Base-by-base conservation (phyloP, 306 rosid genomes). In the Vicia sativa region DNA sequence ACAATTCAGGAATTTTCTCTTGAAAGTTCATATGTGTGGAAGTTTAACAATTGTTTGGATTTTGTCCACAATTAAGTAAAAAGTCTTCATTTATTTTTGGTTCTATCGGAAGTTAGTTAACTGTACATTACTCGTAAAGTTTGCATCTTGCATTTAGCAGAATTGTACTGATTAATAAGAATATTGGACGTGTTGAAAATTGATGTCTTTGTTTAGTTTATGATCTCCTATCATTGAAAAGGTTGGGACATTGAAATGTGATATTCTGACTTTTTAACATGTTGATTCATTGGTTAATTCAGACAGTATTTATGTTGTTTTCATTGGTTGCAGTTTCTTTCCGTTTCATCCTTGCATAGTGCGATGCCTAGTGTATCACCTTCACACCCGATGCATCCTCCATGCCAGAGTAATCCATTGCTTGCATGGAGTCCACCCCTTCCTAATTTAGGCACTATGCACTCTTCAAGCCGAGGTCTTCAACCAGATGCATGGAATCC, bases 311-410 rank as follows among this genome's bases (percentile, higher is more conserved):
- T 52, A 8, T 50, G n/a, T 48, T 68, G 29, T 80, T 55, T 80
- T 69, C 62, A 65, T 15, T 38, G 63, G 64, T 25, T 78, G 85
- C 92, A 95, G 99, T 95, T 90, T 80, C 95, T 92, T 78, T 87
- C 96, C 65, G 74, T 82, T 86, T 81, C 79, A 72, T 74, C 97
- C 31, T 74, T 89, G 79, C 95, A 85, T 49, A 87, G 93, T 74
- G 83, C 87, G 43, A 77, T 87, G 70, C 92, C 90, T 46, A 76
- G 72, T 70, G 64, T 81, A 65, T 62, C 70, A 41, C 79, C 88
- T 77, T 57, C 85, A 10, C 86, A 82, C n/a, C 28, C 90, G 64
- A 23, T 78, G 71, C 89, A 67, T 19, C 72, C 76, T 39, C 66
- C 91, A 45, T 77, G 83, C 84, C 77, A 78, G 56, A 91, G 83